Percentiles rank a stretch among this genome's conserved stretches.
These are phyloP conservation scores for Saposhnikovia divaricata DNA, from an alignment of 129 eudicot genomes.

Conservation along the genomic window DNA sequence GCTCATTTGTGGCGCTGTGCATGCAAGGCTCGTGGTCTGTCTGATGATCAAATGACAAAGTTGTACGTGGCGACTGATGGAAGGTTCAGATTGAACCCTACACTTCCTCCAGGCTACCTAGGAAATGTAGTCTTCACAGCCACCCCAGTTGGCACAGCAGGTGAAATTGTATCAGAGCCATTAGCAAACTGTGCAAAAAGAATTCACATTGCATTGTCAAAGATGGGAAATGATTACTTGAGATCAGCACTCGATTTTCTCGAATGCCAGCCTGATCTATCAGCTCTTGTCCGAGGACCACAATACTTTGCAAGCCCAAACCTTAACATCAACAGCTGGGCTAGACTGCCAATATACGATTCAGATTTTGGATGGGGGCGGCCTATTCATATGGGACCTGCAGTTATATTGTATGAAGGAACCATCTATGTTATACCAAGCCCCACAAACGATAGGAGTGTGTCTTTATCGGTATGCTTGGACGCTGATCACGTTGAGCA, in stretches of 20 bases:
- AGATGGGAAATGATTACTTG: conserved; percentile 50
- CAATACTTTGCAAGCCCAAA: conserved; percentile 55
- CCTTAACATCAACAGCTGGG: conserved; percentile 53
- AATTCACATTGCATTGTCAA: conserved; percentile 35
- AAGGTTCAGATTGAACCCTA: conserved; percentile 45
- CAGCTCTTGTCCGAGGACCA: conserved; percentile 43
- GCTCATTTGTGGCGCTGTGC: conserved; percentile 65
- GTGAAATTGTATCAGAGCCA: conserved; percentile 37
- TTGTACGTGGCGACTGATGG: conserved; percentile 57
- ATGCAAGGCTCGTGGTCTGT: conserved; percentile 58
- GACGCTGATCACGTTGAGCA: conserved; percentile 34
- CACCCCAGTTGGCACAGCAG: conserved; percentile 31
- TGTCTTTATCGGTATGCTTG: conserved; percentile 42
- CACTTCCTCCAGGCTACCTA: conserved; percentile 52
- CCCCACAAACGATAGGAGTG: conserved; percentile 38
- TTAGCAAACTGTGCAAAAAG: conserved; percentile 31
- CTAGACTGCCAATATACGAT: conserved; percentile 45
- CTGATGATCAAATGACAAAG: conserved; percentile 42
- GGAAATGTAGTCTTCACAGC: conserved; percentile 65
- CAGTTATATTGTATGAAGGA: conserved; percentile 45
- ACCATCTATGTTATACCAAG: conserved; percentile 39
- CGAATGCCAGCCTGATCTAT: conserved; percentile 37
- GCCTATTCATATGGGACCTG: conserved; percentile 56
- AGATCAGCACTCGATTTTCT: conserved; percentile 58
- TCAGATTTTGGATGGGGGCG: conserved; percentile 77